Percentiles rank a stretch among this genome's conserved stretches.
These are phyloP conservation scores for Syzygium aqueum DNA, from an alignment of 345 rosid genomes.

Conservation along the genomic window DNA sequence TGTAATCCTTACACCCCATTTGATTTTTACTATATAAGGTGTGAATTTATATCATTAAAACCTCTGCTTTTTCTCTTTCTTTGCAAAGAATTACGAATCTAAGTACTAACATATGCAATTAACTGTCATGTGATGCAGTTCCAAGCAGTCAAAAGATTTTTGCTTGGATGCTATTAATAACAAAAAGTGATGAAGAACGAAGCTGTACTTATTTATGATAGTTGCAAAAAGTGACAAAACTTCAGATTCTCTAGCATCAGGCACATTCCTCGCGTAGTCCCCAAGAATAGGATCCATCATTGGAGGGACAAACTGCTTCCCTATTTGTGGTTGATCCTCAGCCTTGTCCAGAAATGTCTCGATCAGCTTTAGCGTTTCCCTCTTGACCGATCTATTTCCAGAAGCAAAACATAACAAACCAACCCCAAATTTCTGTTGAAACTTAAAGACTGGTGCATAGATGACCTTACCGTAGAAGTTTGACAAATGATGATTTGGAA, in stretches of 20 bases:
- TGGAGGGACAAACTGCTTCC: constrained; percentile 98
- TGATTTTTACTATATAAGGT: not conserved
- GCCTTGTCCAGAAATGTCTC: constrained; percentile 99
- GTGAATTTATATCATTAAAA: not conserved
- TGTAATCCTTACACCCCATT: not conserved
- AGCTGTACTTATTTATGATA: constrained; percentile 86
- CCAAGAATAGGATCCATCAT: constrained; percentile 99
- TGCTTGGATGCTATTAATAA: not conserved
- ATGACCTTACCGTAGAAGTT: constrained; percentile 65
- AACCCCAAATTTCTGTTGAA: not conserved
- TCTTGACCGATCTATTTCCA: constrained; percentile 79
- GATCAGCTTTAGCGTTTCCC: constrained; percentile 95
- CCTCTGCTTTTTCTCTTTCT: not conserved
- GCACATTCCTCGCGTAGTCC: constrained; percentile 94
- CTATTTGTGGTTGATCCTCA: constrained; percentile 95
- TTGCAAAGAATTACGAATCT: not conserved
- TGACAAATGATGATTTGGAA: constrained; percentile 84
- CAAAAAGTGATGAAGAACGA: not conserved
- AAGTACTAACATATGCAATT: not conserved
- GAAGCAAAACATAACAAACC: constrained; percentile 1
- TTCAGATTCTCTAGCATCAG: constrained; percentile 99
- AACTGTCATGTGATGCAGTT: not conserved
- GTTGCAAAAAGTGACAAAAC: constrained; percentile 96
- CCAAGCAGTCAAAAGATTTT: not conserved
- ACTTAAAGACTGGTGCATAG: not conserved